Conservation (phyloP, 805 yeast species). For the Myxozyma kluyveri region DNA sequence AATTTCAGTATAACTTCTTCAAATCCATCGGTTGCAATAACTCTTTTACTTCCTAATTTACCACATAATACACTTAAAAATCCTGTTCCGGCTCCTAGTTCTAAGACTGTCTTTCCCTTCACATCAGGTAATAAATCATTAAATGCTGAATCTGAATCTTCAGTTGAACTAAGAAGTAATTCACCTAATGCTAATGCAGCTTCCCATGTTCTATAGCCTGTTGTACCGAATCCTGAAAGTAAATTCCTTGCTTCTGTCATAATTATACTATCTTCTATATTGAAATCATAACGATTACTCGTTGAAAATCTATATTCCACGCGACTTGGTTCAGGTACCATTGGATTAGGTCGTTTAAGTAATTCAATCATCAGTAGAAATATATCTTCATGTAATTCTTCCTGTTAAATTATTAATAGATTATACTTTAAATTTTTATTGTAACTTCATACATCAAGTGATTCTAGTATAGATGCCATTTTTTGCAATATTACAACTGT, state of each 20-base stretch:
- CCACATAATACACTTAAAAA: slow-evolving; percentile 53
- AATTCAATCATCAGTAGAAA: slow-evolving; percentile 2
- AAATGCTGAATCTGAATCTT: not conserved
- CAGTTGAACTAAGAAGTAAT: slow-evolving; percentile 40
- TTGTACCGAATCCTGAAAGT: slow-evolving; percentile 56
- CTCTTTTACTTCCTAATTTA: slow-evolving; percentile 32
- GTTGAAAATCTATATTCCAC: slow-evolving; percentile 10
- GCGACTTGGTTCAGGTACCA: slow-evolving; percentile 9
- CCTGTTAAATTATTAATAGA: not conserved
- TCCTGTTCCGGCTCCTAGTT: slow-evolving; percentile 90
- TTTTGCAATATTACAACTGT: slow-evolving; percentile 4
- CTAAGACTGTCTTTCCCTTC: slow-evolving; percentile 47
- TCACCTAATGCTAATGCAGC: slow-evolving; percentile 71
- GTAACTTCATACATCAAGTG: not conserved
- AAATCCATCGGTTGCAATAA: slow-evolving; percentile 69
- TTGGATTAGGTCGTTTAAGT: not conserved
- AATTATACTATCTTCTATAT: slow-evolving; percentile 18
- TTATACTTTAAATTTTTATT: too few relatives aligned
- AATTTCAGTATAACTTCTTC: slow-evolving; percentile 49
- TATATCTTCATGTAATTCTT: slow-evolving; percentile 17
- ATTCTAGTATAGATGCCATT: slow-evolving; percentile 3
- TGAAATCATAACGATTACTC: too few relatives aligned
- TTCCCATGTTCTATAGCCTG: slow-evolving; percentile 93
- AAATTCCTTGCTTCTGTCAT: slow-evolving; percentile 31
- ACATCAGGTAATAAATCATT: not conserved